Base-by-base conservation (phyloP, 176 grass and related monocot species). In the Juncus effusus region DNA sequence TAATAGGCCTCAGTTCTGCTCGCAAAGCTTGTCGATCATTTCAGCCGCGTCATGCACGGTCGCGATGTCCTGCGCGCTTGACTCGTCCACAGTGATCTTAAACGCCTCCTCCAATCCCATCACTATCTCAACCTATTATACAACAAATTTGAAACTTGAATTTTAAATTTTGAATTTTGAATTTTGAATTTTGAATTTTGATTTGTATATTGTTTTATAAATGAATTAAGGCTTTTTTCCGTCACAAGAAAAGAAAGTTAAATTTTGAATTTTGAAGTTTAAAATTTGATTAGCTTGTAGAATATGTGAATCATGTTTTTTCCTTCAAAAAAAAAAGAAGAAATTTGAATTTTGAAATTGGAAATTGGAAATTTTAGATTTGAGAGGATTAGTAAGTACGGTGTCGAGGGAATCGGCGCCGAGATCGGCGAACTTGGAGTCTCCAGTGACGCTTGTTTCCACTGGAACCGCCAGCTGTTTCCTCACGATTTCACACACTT, bases 81-180 rank as follows among this genome's bases (percentile, higher is more conserved):
- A 59, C 42, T 90, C 87, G 6, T 90, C 87, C 38, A 90, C 83
- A 0, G 73, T 86, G 77, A 90, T 90, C 4, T 86, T 47, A 72
- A 90, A 90, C 53, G 67, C 76, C 71, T 90, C 87, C 73, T 90
- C 87, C 3, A 90, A 65, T 0, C 87, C 83, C 87, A 90, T 90
- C 65, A 90, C 83, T 13, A 86, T 90, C 47, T 90, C 87, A 13
- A 90, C 83, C 87, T 86, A 61, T 56, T 9, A 42, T 75, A 39
- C 45, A 16, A 11, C 14, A 52, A 16, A 28, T 9, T 5, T 52
- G 58, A 13, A 15, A 1, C 42, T 56, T 63, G 38, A 36, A 36
- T 36, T 10, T 55, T 50, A 3, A 58, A n/a, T 10, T 61, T 36
- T 61, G 4, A 7, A 61, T 6, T 8, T 61, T 5, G 28, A 36